Percentiles rank a stretch among this genome's conserved stretches.
Evolutionary conservation across 179 eudicot genomes (phyloP).

Genomic region (Monotropa hypopitys): DNA sequence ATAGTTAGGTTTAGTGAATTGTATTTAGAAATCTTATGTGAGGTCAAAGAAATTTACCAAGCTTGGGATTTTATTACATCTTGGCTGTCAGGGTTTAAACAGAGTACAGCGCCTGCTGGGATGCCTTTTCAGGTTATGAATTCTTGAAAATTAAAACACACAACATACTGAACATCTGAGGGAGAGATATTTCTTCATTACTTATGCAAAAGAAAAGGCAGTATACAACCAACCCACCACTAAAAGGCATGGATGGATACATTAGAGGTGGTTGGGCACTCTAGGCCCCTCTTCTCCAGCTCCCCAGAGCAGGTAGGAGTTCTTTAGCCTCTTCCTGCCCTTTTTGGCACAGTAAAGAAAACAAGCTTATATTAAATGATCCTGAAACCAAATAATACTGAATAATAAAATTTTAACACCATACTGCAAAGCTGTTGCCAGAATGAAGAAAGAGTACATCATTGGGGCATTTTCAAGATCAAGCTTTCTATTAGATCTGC

Average conservation of each 20-base stretch:
- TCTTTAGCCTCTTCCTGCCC: background rate
- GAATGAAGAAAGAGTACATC: background rate
- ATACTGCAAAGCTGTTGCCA: background rate
- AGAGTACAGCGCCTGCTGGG: background rate
- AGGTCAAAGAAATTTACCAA: background rate
- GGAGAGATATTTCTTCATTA: background rate
- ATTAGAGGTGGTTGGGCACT: background rate
- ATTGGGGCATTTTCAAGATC: slow-evolving; percentile 1
- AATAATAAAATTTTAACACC: slow-evolving; percentile 7
- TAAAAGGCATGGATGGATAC: background rate
- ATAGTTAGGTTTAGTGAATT: too few relatives aligned
- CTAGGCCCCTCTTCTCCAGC: background rate
- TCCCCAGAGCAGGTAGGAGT: background rate
- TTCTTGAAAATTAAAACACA: background rate
- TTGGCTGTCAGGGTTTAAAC: background rate
- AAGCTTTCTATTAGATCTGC: slow-evolving; percentile 8
- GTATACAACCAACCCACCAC: background rate
- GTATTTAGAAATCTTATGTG: too few relatives aligned
- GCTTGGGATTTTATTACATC: background rate
- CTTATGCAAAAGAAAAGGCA: background rate
- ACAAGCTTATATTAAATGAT: background rate
- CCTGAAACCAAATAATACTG: background rate
- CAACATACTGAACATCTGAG: background rate
- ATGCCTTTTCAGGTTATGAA: background rate
- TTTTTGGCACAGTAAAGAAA: background rate